Conservation (phyloP, 371 early-diverging fungal genomes). For the Chytridiales sp. region DNA sequence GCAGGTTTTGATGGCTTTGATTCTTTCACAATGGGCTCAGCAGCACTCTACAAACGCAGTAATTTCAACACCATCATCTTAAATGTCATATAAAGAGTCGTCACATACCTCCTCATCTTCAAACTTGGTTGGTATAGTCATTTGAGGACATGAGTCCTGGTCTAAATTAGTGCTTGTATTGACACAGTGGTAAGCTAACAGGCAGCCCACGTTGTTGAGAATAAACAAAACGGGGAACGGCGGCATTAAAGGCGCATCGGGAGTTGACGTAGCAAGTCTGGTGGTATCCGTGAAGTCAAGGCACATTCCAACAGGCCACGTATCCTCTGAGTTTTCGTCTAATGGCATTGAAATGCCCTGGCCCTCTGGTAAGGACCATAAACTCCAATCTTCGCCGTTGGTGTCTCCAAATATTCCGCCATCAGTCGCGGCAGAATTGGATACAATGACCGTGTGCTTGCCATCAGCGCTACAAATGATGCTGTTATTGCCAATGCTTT, state of each 20-base stretch:
- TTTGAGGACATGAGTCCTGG: background rate
- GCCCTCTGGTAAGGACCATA: background rate
- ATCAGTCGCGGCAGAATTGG: constrained; percentile 20
- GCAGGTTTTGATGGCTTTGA: no score
- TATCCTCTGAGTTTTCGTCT: constrained; percentile 32
- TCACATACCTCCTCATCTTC: no score
- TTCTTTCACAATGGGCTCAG: no score
- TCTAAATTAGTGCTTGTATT: constrained; percentile 1
- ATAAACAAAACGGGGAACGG: constrained; percentile 38
- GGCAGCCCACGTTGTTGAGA: constrained; percentile 29
- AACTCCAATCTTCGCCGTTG: constrained; percentile 3
- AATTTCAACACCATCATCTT: no score
- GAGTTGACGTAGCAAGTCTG: constrained; percentile 7
- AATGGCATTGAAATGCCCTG: constrained; percentile 32
- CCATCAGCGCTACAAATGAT: constrained; percentile 14
- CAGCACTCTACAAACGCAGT: no score
- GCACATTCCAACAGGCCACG: constrained; percentile 35
- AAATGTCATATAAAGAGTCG: no score
- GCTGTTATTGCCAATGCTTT: no score
- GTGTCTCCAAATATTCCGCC: constrained; percentile 33
- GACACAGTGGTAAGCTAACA: constrained; percentile 35
- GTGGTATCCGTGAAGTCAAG: constrained; percentile 32
- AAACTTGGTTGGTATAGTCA: no score
- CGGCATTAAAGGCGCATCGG: constrained; percentile 19
- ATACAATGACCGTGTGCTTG: constrained; percentile 17